Base-by-base conservation (phyloP, 805 yeast species). In the Saturnispora quitensis region DNA sequence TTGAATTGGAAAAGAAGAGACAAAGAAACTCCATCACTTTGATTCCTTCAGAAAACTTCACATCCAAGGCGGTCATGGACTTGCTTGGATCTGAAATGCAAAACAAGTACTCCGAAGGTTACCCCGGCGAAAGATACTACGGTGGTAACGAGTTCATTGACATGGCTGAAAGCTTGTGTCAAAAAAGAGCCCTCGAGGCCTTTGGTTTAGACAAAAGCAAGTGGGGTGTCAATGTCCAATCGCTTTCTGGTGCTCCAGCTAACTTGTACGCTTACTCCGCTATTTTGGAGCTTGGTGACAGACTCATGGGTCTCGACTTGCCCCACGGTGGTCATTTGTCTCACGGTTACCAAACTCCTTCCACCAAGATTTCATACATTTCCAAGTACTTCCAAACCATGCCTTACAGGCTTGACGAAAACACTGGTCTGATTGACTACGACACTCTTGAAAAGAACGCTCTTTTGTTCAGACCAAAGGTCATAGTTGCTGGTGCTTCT, bases 291-390 rank as follows among this genome's bases (percentile, higher is more conserved):
- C 95, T 93, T 55, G 96, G 89, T 67, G 99, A 91, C 63, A 85
- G 99, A 73, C 73, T 93, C 62, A 93, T 93, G 99, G 99, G 99
- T 62, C 80, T 93, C 60, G 97, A 91, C 67, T 77, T 93, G 67
- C 99, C 99, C 61, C 98, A 93, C 65, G 99, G 99, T 65, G 99
- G 99, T 63, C 99, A 93, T 71, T 78, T 93, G 70, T 89, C 97
- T 51, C 99, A 93, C 72, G 99, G 99, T 61, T 93, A 93, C 75
- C 98, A 93, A 71, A 91, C 98, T 53, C 89, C 84, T 63, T 74
- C 89, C 61, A 81, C 91, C 71, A 90, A 90, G 76, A 93, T 93
- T 68, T 88, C 97, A 57, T 95, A 89, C 55, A 91, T 93, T 53
- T 89, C 98, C 47, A 91, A 93, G 59, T 93, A 93, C 71, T 93